Evolutionary conservation across 139 green algal genomes (phyloP).

Genomic region (Edaphochlamys debaryana): DNA sequence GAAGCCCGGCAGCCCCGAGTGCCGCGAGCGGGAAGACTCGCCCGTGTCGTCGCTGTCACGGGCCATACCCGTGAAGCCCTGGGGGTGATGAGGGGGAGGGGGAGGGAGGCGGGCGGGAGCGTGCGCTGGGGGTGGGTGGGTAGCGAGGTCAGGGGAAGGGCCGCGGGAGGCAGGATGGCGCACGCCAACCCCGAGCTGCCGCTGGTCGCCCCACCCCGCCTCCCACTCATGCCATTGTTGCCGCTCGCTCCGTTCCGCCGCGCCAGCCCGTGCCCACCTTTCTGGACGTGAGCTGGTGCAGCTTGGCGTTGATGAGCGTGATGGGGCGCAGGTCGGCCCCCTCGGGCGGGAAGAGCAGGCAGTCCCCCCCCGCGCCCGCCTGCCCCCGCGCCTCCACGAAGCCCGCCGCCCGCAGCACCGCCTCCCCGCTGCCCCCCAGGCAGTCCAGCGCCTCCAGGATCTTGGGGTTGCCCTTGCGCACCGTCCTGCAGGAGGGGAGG

Average conservation of each 20-base stretch:
- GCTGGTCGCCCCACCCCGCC: no score
- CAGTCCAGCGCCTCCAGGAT: constrained; percentile 20
- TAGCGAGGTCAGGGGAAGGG: no score
- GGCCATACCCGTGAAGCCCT: constrained; percentile 36
- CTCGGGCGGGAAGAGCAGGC: background rate
- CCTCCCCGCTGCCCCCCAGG: constrained; percentile 12
- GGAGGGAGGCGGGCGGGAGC: no score
- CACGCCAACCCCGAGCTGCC: no score
- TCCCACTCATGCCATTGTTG: no score
- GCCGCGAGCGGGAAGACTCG: background rate
- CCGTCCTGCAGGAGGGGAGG: background rate
- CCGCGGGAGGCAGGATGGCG: no score
- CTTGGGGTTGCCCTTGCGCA: constrained; percentile 9
- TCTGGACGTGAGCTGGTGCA: background rate
- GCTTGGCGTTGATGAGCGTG: constrained; percentile 14
- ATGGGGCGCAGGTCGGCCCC: constrained; percentile 13
- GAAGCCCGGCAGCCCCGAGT: constrained; percentile 15
- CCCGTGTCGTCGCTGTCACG: constrained; percentile 31
- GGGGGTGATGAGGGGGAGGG: background rate
- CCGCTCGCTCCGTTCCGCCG: no score
- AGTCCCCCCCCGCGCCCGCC: background rate
- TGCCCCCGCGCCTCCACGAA: background rate
- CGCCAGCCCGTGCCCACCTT: constrained; percentile 2
- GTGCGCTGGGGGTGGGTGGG: no score
- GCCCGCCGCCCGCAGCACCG: constrained; percentile 23